Base-by-base conservation (phyloP, 345 rosid species). In the Citrus australasica region DNA sequence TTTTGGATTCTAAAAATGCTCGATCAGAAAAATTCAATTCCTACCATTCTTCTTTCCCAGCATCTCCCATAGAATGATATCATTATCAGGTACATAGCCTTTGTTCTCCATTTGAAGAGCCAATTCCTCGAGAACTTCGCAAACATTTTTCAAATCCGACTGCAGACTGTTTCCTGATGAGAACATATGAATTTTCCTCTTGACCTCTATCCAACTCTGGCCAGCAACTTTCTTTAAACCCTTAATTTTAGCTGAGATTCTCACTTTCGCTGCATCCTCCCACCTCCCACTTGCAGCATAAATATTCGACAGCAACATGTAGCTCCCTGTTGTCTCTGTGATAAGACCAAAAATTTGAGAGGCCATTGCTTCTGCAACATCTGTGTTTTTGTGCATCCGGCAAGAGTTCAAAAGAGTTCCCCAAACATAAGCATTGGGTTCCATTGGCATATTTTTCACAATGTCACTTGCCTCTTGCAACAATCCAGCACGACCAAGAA, bases 371-470 rank as follows among this genome's bases (percentile, higher is more conserved):
- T 86, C 87, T 22, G 86, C 93, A 22, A 84, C 71, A 69, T 84
- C 85, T n/a, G 85, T 69, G 46, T 84, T 77, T 75, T 85, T 90
- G 80, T 90, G 97, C 90, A 88, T 88, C 72, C 90, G 75, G 71
- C 92, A 92, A 78, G 97, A 87, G 83, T 91, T 91, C 76, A 93
- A 82, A 22, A 93, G 83, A 83, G 98, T 92, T 77, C 95, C 89
- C 91, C 86, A 89, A 2, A 93, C 88, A 76, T 82, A 86, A 42
- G 80, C 89, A 79, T 88, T 89, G 10, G 96, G 93, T 80, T 86
- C 81, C 80, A 85, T 79, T 53, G 95, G 92, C 91, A 92, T 89
- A 71, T 37, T 84, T 78, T 89, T 83, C 85, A 90, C 88, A 28
- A 88, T 82, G 64, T 90, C 84, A 53, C 79, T 82, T 38, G 95